Base-by-base conservation (phyloP, 805 yeast species). In the Barnettozyma populi region DNA sequence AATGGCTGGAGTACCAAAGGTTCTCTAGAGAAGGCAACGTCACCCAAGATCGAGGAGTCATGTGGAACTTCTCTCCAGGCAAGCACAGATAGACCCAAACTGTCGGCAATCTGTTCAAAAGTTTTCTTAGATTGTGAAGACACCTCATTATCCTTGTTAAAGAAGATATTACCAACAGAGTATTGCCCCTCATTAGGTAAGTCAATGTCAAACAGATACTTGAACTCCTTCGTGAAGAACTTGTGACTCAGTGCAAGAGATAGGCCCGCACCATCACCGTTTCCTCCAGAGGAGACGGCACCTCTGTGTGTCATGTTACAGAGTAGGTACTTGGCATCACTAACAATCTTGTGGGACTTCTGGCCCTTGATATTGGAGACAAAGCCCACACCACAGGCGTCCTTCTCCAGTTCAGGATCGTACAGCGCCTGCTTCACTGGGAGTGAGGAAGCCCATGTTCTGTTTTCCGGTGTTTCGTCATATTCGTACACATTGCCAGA, bases 281-380 rank as follows among this genome's bases (percentile, higher is more conserved):
- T 97, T 20, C 97, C 95, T 63, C 90, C 96, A 1, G 89, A 75
- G 50, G 96, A 95, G 51, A 90, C 97, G 36, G 98, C 98, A 64
- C 99, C 99, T 72, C 99, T 82, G 69, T 92, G 99, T 52, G 97
- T 87, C 99, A 92, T 94, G 71, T 94, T 92, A 73, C 98, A 90
- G 47, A 92, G 80, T 60, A 92, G 72, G 63, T 79, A 80, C 57
- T 81, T 75, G 37, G 96, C 96, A 71, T 94, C 98, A 37, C 95
- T 82, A 51, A 92, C 90, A 58, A 92, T 89, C 64, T 90, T 90
- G 73, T 94, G 99, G 46, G 95, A 84, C 24, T 82, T 78, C 27
- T 74, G 64, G 48, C 97, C 97, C 67, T 90, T 88, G 71, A 90
- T 85, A 72, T 92, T 88, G 66, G 97, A 88, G 41, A 96, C 88